Evolutionary conservation across 2,329 filamentous ascomycete species (phyloP).

Genomic region (Truncatella angustata): DNA sequence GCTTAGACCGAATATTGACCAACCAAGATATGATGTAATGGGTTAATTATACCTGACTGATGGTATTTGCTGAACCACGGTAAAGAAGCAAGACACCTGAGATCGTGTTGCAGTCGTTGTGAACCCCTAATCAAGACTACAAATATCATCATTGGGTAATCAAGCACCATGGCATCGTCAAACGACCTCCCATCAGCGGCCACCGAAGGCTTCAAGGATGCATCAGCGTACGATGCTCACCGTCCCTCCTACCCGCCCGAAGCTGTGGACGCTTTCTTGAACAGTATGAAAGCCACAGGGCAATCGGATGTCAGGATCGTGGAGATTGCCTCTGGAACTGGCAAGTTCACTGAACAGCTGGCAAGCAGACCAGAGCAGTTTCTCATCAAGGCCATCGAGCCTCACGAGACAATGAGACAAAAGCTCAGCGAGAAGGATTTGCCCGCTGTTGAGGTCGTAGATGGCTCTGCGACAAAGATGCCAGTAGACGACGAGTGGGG

Average conservation of each 20-base stretch:
- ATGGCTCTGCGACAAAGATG: constrained; percentile 59
- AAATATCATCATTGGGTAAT: background rate
- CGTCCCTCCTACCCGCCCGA: constrained; percentile 64
- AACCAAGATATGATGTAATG: constrained; percentile 5
- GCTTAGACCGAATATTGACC: background rate
- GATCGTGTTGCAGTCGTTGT: background rate
- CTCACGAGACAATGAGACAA: constrained; percentile 63
- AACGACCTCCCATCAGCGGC: constrained; percentile 21
- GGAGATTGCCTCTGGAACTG: constrained; percentile 67
- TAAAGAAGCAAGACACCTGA: background rate
- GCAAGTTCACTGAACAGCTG: constrained; percentile 67
- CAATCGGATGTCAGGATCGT: constrained; percentile 48
- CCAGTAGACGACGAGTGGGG: constrained; percentile 55
- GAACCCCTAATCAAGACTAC: background rate
- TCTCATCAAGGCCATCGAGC: constrained; percentile 61
- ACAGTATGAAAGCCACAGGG: constrained; percentile 49
- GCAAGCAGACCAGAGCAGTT: constrained; percentile 57
- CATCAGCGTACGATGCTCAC: constrained; percentile 63
- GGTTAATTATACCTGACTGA: background rate
- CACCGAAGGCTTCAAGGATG: constrained; percentile 67
- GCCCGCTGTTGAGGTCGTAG: constrained; percentile 49
- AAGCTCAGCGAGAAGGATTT: constrained; percentile 59
- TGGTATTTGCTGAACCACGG: background rate
- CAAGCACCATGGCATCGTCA: constrained; percentile 1
- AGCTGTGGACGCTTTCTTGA: constrained; percentile 58